Evolutionary conservation across 1,284 basidiomycete genomes (phyloP).

Genomic region (Ustilago curta): DNA sequence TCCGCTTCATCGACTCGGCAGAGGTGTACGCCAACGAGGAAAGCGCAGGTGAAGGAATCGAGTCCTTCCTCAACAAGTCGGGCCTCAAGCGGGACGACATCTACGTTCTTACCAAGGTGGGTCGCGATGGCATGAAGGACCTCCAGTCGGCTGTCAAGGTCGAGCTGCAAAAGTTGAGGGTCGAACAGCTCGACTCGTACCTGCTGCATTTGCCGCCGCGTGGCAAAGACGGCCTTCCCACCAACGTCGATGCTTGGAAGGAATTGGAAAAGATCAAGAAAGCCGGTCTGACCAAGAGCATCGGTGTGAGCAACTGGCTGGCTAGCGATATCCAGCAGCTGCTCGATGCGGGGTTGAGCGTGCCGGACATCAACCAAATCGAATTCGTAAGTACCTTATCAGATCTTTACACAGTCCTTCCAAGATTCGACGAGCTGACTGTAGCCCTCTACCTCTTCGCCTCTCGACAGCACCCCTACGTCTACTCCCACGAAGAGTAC

Average conservation of each 20-base stretch:
- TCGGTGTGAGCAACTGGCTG: constrained; percentile 58
- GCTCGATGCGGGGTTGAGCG: constrained; percentile 47
- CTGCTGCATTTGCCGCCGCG: constrained; percentile 57
- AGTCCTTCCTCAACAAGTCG: constrained; percentile 26
- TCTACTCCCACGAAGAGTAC: constrained; percentile 44
- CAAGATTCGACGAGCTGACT: too few species aligned
- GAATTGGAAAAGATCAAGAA: constrained; percentile 54
- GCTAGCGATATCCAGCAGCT: constrained; percentile 55
- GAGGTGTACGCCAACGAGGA: constrained; percentile 53
- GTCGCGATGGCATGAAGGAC: constrained; percentile 35
- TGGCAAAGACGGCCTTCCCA: constrained; percentile 48
- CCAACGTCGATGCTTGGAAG: constrained; percentile 58
- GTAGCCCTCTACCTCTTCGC: not conserved
- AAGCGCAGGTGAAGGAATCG: constrained; percentile 41
- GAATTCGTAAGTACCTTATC: constrained; percentile 47
- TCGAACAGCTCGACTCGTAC: constrained; percentile 47
- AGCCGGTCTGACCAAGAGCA: constrained; percentile 47
- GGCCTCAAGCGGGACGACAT: constrained; percentile 36
- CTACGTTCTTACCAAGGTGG: constrained; percentile 48
- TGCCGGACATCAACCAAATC: constrained; percentile 60
- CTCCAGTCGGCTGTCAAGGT: constrained; percentile 39
- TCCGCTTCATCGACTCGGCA: constrained; percentile 50
- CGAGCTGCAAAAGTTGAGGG: constrained; percentile 40
- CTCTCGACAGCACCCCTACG: constrained; percentile 38
- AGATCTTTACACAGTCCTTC: not conserved